These are phyloP conservation scores for Saturnispora halmiae DNA, from an alignment of 805 yeast genomes.

Conservation along the genomic window DNA sequence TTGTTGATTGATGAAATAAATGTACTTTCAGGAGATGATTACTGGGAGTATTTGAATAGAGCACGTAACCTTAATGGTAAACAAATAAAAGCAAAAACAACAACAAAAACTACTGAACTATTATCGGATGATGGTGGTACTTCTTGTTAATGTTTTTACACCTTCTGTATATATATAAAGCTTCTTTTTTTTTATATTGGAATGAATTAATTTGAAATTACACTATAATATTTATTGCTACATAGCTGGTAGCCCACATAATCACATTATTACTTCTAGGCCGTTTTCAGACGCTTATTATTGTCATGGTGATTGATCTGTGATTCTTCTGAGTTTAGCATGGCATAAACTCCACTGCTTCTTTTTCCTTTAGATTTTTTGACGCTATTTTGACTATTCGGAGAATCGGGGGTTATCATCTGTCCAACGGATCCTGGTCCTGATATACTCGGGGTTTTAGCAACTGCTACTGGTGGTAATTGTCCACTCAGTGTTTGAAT, in stretches of 20 bases:
- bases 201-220: too few species aligned
- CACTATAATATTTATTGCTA: too few species aligned
- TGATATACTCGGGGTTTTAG: neutral
- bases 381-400: neutral
- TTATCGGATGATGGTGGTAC: too few species aligned
- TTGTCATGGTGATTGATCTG: neutral
- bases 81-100: neutral
- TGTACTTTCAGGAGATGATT: slow-evolving; percentile 51
- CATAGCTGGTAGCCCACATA: too few species aligned
- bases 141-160: too few species aligned
- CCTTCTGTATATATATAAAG: too few species aligned
- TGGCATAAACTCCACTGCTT: slow-evolving; percentile 10
- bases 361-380: neutral
- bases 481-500: too few species aligned
- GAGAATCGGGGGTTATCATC: neutral
- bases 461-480: neutral
- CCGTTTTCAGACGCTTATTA: neutral
- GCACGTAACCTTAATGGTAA: slow-evolving; percentile 3
- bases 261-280: too few species aligned
- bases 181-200: too few species aligned
- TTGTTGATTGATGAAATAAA: slow-evolving; percentile 66
- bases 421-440: neutral
- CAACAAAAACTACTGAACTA: neutral
- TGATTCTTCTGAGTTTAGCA: slow-evolving; percentile 8
- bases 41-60: slow-evolving; percentile 30